phyloP scores from a whole-genome alignment of 2,329 filamentous ascomycete species.

The Karstenula rhodostoma region DNA sequence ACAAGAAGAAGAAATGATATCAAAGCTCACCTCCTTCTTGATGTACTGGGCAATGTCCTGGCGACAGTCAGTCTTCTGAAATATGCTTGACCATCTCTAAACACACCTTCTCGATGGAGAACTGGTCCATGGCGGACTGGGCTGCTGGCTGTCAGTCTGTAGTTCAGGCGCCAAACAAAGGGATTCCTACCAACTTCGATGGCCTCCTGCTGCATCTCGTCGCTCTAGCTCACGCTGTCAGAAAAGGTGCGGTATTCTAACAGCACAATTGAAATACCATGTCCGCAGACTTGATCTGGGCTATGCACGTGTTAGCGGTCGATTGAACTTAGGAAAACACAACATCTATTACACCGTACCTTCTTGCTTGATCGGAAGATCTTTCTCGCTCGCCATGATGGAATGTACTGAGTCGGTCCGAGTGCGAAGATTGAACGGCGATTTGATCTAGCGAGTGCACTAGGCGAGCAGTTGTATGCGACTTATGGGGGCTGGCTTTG shows the following conservation, averaged over 20 bases:
- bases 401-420: conserved; percentile 9
- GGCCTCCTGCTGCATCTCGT: conserved; percentile 95
- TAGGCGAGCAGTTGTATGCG: conserved; percentile 8
- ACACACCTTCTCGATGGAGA: conserved; percentile 73
- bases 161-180: conserved; percentile 18
- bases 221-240: conserved; percentile 68
- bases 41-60: conserved; percentile 96
- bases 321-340: conserved; percentile 5
- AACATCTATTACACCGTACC: conserved; percentile 48
- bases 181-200: conserved; percentile 85
- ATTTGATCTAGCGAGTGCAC: neutral
- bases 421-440: neutral
- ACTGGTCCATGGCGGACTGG: conserved; percentile 75
- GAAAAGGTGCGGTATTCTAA: neutral
- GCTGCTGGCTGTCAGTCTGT: conserved; percentile 56
- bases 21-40: conserved; percentile 77
- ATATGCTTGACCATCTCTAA: neutral
- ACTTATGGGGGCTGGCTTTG: neutral
- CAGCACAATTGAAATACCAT: conserved; percentile 73
- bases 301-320: conserved; percentile 60
- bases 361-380: conserved; percentile 54
- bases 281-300: conserved; percentile 96
- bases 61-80: conserved; percentile 13
- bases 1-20: neutral
- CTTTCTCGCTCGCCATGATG: conserved; percentile 64